Percentiles rank a stretch among this genome's conserved stretches.
phyloP scores from a whole-genome alignment of 768 basidiomycete species.

The Serendipita vermifera region DNA sequence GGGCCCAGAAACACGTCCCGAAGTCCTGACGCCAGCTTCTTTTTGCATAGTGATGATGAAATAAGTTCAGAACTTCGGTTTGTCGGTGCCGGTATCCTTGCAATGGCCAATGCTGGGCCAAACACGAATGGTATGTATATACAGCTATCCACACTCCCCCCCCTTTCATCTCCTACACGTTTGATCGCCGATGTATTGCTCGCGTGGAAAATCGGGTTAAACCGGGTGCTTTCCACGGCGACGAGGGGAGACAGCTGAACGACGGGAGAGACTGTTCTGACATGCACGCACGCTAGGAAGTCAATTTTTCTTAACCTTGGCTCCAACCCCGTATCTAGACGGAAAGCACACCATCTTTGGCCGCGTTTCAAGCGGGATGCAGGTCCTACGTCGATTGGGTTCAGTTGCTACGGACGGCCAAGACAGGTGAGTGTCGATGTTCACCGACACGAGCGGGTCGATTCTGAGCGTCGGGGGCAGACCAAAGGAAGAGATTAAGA shows the following conservation, averaged over 20 bases:
- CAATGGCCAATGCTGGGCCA: conserved; percentile 96
- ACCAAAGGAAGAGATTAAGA: conserved; percentile 75
- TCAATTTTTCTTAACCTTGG: conserved; percentile 85
- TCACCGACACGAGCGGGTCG: not conserved
- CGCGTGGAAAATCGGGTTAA: too few relatives aligned
- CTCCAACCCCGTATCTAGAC: conserved; percentile 72
- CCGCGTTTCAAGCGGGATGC: conserved; percentile 80
- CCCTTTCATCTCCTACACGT: conserved; percentile 16
- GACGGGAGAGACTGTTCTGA: too few relatives aligned
- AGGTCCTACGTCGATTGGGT: conserved; percentile 81
- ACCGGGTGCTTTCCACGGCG: too few relatives aligned
- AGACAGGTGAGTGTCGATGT: conserved; percentile 47
- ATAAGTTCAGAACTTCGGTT: conserved; percentile 83
- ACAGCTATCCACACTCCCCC: not conserved
- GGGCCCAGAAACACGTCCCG: not conserved
- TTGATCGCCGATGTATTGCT: too few relatives aligned
- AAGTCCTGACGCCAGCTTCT: not conserved
- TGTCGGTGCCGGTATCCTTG: conserved; percentile 91
- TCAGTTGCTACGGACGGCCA: conserved; percentile 82
- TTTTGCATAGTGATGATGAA: conserved; percentile 60
- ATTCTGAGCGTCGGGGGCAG: conserved; percentile 19
- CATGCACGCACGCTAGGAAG: conserved; percentile 57
- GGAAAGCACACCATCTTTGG: conserved; percentile 85
- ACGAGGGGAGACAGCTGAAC: conserved; percentile 26
- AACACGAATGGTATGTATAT: conserved; percentile 58